phyloP scores from a whole-genome alignment of 768 basidiomycete species.

The Amylocystis lapponica region DNA sequence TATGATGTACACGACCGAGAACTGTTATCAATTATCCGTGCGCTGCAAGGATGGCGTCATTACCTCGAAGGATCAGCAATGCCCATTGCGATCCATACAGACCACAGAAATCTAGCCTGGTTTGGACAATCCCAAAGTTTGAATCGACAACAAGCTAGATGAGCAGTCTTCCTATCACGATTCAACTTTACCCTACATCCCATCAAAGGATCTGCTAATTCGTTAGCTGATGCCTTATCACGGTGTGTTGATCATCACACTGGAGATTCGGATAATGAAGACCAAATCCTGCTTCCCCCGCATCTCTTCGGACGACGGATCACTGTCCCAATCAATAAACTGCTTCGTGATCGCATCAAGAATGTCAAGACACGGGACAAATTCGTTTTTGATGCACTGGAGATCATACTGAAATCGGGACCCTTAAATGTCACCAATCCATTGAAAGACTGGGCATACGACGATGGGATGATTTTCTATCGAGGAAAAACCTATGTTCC shows the following conservation, averaged over 20 bases:
- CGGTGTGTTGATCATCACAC: constrained; percentile 13
- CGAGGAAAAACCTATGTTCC: too few relatives aligned
- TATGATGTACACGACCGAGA: constrained; percentile 45
- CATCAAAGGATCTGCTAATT: constrained; percentile 21
- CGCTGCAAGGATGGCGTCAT: constrained; percentile 28
- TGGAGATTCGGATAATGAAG: constrained; percentile 13
- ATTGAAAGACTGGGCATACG: too few relatives aligned
- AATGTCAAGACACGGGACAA: too few relatives aligned
- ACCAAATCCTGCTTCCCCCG: neutral
- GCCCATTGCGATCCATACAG: constrained; percentile 20
- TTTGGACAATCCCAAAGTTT: constrained; percentile 35
- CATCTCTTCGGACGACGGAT: too few relatives aligned
- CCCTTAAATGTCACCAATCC: too few relatives aligned
- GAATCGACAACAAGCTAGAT: constrained; percentile 36
- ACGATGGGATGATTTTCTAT: too few relatives aligned
- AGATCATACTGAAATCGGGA: too few relatives aligned
- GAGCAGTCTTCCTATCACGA: constrained; percentile 31
- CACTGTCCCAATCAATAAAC: too few relatives aligned
- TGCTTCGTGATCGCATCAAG: too few relatives aligned
- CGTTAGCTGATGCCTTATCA: constrained; percentile 15
- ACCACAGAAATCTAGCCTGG: constrained; percentile 34
- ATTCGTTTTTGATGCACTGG: too few relatives aligned
- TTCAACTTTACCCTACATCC: constrained; percentile 31
- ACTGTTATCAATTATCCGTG: constrained; percentile 39
- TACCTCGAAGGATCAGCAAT: constrained; percentile 15